Evolutionary conservation across 495 filamentous ascomycete species (phyloP).

Genomic region (Aspergillus sclerotioniger): DNA sequence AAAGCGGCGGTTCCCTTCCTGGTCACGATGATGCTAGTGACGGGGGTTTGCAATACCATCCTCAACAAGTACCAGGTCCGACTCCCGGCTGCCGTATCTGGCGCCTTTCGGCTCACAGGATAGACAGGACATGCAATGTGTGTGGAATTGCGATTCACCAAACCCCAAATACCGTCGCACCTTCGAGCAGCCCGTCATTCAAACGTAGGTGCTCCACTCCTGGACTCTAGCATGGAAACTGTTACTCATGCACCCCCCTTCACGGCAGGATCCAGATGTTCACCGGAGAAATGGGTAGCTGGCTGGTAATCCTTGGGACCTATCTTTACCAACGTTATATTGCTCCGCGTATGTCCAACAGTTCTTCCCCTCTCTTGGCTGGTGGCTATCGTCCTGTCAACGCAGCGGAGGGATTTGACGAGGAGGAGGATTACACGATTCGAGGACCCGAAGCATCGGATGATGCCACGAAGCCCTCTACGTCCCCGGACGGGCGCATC

Average conservation of each 20-base stretch:
- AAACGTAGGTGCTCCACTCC: slow-evolving; percentile 59
- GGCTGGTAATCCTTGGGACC: slow-evolving; percentile 74
- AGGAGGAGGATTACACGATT: slow-evolving; percentile 43
- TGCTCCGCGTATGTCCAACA: slow-evolving; percentile 30
- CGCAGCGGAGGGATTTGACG: slow-evolving; percentile 40
- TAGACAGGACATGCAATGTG: slow-evolving; percentile 88
- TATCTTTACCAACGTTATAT: slow-evolving; percentile 60
- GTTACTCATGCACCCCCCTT: slow-evolving; percentile 12
- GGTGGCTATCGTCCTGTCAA: slow-evolving; percentile 66
- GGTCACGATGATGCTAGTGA: slow-evolving; percentile 88
- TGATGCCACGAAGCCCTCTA: slow-evolving; percentile 51
- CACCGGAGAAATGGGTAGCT: slow-evolving; percentile 87
- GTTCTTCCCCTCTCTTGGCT: slow-evolving; percentile 43
- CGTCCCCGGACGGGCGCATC: slow-evolving; percentile 43
- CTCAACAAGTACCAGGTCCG: slow-evolving; percentile 91
- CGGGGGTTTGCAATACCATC: slow-evolving; percentile 94
- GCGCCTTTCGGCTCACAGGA: slow-evolving; percentile 11
- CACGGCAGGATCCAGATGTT: slow-evolving; percentile 75
- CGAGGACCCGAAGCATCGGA: slow-evolving; percentile 30
- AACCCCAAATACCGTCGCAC: slow-evolving; percentile 60
- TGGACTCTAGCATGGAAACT: not conserved
- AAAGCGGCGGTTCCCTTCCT: slow-evolving; percentile 73
- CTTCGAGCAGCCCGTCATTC: slow-evolving; percentile 95
- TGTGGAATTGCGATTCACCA: slow-evolving; percentile 77
- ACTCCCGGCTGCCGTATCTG: not conserved